Base-by-base conservation (phyloP, 352 stramenopile genomes). In the Globisporangium paroecandrum region DNA sequence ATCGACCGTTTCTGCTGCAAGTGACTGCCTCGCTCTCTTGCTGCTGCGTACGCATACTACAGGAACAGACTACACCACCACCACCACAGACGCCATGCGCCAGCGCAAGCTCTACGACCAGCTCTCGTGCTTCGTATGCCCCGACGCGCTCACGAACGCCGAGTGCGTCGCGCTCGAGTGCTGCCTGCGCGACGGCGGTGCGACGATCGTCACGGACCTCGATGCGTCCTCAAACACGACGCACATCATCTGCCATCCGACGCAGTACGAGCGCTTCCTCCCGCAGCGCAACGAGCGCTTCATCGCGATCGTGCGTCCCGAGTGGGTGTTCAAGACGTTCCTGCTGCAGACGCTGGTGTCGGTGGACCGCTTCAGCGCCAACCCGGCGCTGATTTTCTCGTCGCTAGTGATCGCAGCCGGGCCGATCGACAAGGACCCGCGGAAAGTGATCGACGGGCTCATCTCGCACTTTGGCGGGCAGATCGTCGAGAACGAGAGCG, bases 381-480 rank as follows among this genome's bases (percentile, higher is more conserved):
- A 94, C 64, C 86, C 86, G 58, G 71, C 68, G 59, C 78, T 90
- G 32, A 81, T 96, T 59, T 94, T 96, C 68, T 89, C 84, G 27
- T 87, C 80, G 22, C 74, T 96, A 34, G 85, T 84, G 41, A 82
- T 96, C 47, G 83, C 87, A 18, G 83, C 83, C 1, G 77, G 82
- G 2, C 75, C 81, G 1, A 91, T 96, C 64, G 83, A 86, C 34
- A 92, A 90, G 64, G 88, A 96, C 69, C 83, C 82, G 32, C 71
- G 81, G 64, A 91, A 91, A 62, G 88, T 96, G 58, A 85, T 93
- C 61, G 82, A 91, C 53, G 79, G 83, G 1, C 76, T 96, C 61
- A 89, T 96, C 56, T 69, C 79, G 29, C 85, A 96, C 68, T 92
- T 93, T 77, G 88, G 88, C 54, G 88, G 86, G 24, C 86, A 94